A percentile compares a stretch with the other conserved stretches of the same genome.
Evolutionary conservation across 768 basidiomycete species (phyloP).

Genomic region (Leucosporidium creatinivorum): DNA sequence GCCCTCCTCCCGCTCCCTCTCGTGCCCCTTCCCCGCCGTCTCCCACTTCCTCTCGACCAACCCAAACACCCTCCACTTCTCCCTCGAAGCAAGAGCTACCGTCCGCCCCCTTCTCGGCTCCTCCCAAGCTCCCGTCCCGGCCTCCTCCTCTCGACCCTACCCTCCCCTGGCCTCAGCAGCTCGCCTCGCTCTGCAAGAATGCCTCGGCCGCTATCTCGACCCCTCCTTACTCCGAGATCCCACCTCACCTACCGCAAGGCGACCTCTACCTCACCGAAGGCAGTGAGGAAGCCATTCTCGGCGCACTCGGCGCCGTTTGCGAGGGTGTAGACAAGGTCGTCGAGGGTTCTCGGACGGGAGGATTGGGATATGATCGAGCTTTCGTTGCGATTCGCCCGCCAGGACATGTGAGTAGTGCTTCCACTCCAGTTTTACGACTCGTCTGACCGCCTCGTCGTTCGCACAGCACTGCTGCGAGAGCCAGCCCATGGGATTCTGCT

Average conservation of each 20-base stretch:
- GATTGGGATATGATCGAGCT: slow-evolving; percentile 43
- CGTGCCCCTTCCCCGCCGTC: background rate
- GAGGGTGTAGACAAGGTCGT: slow-evolving; percentile 71
- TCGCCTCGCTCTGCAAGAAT: slow-evolving; percentile 5
- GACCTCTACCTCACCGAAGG: slow-evolving; percentile 79
- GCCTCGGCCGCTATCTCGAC: slow-evolving; percentile 47
- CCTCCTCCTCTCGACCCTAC: slow-evolving; percentile 43
- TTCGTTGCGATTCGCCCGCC: slow-evolving; percentile 85
- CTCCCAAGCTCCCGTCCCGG: slow-evolving; percentile 56
- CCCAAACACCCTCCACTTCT: slow-evolving; percentile 49
- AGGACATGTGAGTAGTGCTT: slow-evolving; percentile 44
- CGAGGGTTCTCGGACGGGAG: background rate
- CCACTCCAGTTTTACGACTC: background rate
- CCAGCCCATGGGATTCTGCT: slow-evolving; percentile 86
- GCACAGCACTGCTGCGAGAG: slow-evolving; percentile 84
- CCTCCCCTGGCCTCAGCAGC: slow-evolving; percentile 38
- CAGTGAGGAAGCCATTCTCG: slow-evolving; percentile 69
- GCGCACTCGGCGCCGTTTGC: slow-evolving; percentile 73
- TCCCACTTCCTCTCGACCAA: slow-evolving; percentile 3
- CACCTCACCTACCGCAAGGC: slow-evolving; percentile 60
- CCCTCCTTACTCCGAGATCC: slow-evolving; percentile 65
- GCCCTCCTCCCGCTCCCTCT: background rate
- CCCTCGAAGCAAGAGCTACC: slow-evolving; percentile 18
- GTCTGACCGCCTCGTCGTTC: background rate
- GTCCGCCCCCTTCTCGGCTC: background rate